Evolutionary conservation across 129 eudicot genomes (phyloP).

Genomic region (Solidago caesia): DNA sequence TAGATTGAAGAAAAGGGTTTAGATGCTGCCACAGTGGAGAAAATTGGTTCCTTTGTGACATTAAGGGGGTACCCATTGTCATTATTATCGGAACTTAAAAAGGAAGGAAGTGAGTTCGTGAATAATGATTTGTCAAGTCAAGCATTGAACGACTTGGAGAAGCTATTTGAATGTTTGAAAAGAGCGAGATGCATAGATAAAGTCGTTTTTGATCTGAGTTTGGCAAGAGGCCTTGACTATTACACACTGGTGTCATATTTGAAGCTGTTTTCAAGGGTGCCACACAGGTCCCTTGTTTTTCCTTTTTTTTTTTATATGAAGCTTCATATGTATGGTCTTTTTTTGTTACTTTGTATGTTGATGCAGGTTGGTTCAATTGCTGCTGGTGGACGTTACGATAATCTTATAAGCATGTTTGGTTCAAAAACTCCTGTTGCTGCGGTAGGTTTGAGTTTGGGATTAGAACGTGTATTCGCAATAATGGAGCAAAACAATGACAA

Average conservation of each 20-base stretch:
- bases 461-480: conserved; percentile 82
- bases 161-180: conserved; percentile 67
- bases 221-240: conserved; percentile 97
- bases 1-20: conserved; percentile 90
- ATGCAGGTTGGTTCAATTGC: conserved; percentile 89
- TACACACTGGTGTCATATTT: conserved; percentile 90
- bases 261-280: conserved; percentile 93
- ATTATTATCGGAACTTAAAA: conserved; percentile 53
- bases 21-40: conserved; percentile 56
- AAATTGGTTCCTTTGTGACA: conserved; percentile 69
- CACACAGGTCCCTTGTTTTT: conserved; percentile 55
- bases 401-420: conserved; percentile 82
- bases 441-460: conserved; percentile 86
- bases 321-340: not conserved
- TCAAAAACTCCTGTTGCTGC: conserved; percentile 68
- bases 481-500: conserved; percentile 76
- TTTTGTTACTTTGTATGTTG: not conserved
- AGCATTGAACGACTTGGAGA: conserved; percentile 79
- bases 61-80: conserved; percentile 67
- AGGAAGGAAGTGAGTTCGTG: conserved; percentile 59
- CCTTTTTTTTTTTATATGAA: not conserved
- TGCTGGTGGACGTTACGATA: conserved; percentile 95
- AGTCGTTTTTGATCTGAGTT: conserved; percentile 82
- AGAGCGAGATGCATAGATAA: conserved; percentile 54
- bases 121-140: conserved; percentile 49